These are phyloP conservation scores for Anisodus tanguticus DNA, from an alignment of 257 asterid species.

Conservation along the genomic window DNA sequence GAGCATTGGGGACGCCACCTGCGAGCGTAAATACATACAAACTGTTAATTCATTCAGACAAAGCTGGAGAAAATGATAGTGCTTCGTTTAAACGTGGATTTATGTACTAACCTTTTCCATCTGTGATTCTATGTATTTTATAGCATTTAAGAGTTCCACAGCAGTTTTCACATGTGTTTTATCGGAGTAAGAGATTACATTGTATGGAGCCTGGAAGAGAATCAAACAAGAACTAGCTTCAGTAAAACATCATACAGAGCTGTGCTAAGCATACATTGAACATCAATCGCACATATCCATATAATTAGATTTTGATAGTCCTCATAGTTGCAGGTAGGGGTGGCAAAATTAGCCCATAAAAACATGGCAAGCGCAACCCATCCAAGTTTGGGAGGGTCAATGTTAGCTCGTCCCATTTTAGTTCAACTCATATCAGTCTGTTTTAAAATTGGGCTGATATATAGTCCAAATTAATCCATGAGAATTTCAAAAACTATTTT, in stretches of 20 bases:
- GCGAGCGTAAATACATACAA: background rate
- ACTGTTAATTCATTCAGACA: background rate
- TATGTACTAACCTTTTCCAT: slow-evolving; percentile 66
- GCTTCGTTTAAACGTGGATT: background rate
- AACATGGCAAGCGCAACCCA: too few species aligned
- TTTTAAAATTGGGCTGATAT: too few species aligned
- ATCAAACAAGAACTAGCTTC: slow-evolving; percentile 2
- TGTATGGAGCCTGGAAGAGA: slow-evolving; percentile 74
- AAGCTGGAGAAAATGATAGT: background rate
- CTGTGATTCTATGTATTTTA: slow-evolving; percentile 71
- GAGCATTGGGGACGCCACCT: slow-evolving; percentile 84
- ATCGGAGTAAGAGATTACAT: slow-evolving; percentile 85
- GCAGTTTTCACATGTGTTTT: slow-evolving; percentile 86
- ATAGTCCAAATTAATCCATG: too few species aligned
- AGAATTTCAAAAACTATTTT: too few species aligned
- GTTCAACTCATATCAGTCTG: too few species aligned
- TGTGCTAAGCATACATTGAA: background rate
- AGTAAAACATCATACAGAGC: background rate
- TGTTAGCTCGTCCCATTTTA: too few species aligned
- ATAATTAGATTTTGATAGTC: too few species aligned
- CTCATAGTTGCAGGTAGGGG: too few species aligned
- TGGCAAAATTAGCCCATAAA: too few species aligned
- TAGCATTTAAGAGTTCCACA: slow-evolving; percentile 85
- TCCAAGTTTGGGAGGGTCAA: too few species aligned
- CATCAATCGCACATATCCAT: background rate